phyloP scores from a whole-genome alignment of 305 asterid species.

The Fraxinus latifolia region DNA sequence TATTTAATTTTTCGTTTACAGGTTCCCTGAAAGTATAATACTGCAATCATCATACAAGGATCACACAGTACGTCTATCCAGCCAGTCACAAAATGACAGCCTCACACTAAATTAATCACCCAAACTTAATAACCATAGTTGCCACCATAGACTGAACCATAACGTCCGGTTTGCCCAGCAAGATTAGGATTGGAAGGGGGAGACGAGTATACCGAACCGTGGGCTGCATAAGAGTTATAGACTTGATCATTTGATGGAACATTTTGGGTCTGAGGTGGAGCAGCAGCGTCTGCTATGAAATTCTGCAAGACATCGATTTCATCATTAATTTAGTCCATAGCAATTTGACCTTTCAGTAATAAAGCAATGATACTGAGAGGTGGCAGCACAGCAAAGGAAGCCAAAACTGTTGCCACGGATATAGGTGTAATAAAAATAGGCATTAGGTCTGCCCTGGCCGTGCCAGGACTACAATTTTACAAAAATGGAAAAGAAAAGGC shows the following conservation, averaged over 20 bases:
- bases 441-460: background rate
- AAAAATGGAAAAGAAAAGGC: background rate
- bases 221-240: conserved; percentile 57
- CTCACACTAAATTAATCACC: background rate
- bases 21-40: conserved; percentile 19
- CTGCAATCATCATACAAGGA: conserved; percentile 16
- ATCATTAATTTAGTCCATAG: background rate
- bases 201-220: conserved; percentile 48
- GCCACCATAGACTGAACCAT: conserved; percentile 65
- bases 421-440: background rate
- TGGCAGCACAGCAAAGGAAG: background rate
- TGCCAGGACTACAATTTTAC: background rate
- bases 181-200: conserved; percentile 55
- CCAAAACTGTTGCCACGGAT: background rate
- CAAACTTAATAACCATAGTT: conserved; percentile 67
- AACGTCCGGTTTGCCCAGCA: conserved; percentile 64
- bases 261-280: conserved; percentile 46
- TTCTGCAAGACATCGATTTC: conserved; percentile 42
- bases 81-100: background rate
- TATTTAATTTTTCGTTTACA: background rate
- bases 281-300: conserved; percentile 70
- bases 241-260: conserved; percentile 55
- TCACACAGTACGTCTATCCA: conserved; percentile 10
- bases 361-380: background rate
- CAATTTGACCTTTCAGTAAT: background rate